Base-by-base conservation (phyloP, 2,329 filamentous ascomycete species). In the Dendryphion nanum region DNA sequence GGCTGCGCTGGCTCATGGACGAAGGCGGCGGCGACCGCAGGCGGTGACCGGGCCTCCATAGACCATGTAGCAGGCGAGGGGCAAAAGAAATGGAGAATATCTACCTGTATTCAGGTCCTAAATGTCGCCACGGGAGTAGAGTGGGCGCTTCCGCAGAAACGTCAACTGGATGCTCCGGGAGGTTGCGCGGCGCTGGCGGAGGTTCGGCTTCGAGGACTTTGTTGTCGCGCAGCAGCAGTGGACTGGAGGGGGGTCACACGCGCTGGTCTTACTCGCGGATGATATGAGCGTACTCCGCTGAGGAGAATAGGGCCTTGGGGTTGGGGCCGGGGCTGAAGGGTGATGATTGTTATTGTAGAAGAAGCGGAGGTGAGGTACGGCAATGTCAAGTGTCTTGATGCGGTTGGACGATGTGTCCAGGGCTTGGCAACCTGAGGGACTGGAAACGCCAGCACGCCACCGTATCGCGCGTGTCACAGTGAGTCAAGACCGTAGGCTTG, bases 131-230 rank as follows among this genome's bases (percentile, higher is more conserved):
- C 65, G 57, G 49, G 45, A 47, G 42, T 42, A 35, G 29, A 62
- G 59, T 63, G 35, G 51, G 63, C 64, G 64, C 63, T 67, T 67
- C 64, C 61, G 62, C 58, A 60, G 62, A 63, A 53, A 55, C 51
- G 61, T 57, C 48, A 47, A 57, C 52, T 57, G 55, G 52, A 48
- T 41, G 51, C 48, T 53, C 45, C 38, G 47, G 45, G 50, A 49
- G 47, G 44, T 53, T 51, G 53, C 51, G 61, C 59, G 57, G 61
- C 59, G 55, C 41, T 15, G 47, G 53, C 51, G 56, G 57, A 57
- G 55, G 55, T 48, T 53, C 51, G 56, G 56, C 48, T 33, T 51
- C 40, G 51, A 45, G 41, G 40, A 41, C n/a, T n/a, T n/a, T n/a
- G n/a, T 46, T 31, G 41, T 47, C 41, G 47, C 45, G 44, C 40